Evolutionary conservation across 169 alveolate species (phyloP).

Genomic region (Cyclospora cayetanensis): DNA sequence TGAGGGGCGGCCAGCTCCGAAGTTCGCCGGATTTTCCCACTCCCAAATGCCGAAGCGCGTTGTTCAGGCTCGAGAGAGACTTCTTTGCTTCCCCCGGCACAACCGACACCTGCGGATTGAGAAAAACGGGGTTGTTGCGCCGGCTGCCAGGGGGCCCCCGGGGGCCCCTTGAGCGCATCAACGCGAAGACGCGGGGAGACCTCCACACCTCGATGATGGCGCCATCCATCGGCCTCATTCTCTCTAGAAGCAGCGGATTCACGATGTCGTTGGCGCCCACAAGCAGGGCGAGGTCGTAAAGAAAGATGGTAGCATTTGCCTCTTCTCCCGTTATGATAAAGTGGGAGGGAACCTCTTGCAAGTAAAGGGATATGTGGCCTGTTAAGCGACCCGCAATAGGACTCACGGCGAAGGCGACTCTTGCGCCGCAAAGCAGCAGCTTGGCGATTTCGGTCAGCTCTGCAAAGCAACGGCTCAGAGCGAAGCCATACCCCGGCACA

Average conservation of each 20-base stretch:
- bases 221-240: conserved; percentile 86
- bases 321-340: conserved; percentile 91
- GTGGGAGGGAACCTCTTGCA: conserved; percentile 91
- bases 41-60: conserved; percentile 65
- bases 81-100: conserved; percentile 88
- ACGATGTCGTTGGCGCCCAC: conserved; percentile 94
- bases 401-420: conserved; percentile 91
- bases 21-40: background rate
- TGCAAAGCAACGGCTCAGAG: conserved; percentile 89
- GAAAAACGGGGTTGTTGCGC: conserved; percentile 91
- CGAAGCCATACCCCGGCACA: conserved; percentile 95
- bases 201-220: conserved; percentile 93
- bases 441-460: conserved; percentile 84
- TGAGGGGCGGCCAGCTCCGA: background rate
- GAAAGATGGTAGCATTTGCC: conserved; percentile 80
- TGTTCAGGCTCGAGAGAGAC: conserved; percentile 73
- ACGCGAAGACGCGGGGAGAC: conserved; percentile 78
- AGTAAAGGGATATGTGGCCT: conserved; percentile 92
- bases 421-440: conserved; percentile 79
- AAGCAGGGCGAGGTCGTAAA: conserved; percentile 82
- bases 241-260: conserved; percentile 87
- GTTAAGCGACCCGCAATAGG: conserved; percentile 97
- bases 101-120: conserved; percentile 82
- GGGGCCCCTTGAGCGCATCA: conserved; percentile 88
- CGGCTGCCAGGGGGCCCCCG: conserved; percentile 93